Evolutionary conservation across 2,329 filamentous ascomycete genomes (phyloP).

Genomic region (Claviceps paspali): DNA sequence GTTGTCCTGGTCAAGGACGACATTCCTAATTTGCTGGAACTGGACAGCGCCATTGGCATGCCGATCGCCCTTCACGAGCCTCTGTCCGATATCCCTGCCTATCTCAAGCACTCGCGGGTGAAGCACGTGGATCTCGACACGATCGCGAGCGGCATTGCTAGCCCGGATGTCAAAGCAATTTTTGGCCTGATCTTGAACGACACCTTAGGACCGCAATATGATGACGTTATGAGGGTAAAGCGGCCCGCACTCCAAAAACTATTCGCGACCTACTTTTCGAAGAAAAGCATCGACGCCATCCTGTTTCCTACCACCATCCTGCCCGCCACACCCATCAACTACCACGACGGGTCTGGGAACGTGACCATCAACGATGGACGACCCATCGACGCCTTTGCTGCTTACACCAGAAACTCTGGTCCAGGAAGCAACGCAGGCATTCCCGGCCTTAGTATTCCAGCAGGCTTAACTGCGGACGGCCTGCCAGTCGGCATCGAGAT

Average conservation of each 20-base stretch:
- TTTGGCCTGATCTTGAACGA: constrained; percentile 1
- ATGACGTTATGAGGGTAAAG: constrained; percentile 5
- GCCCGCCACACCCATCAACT: constrained; percentile 7
- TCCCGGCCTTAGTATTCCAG: constrained; percentile 8
- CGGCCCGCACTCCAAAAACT: constrained; percentile 8
- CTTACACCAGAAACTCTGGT: constrained; percentile 6
- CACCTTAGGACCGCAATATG: constrained; percentile 1
- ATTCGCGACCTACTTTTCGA: constrained; percentile 6
- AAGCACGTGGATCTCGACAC: constrained; percentile 2
- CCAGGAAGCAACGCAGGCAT: constrained; percentile 9
- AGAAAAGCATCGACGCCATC: constrained; percentile 5
- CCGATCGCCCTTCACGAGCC: constrained; percentile 6
- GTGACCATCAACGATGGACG: constrained; percentile 9
- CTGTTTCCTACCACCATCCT: constrained; percentile 8
- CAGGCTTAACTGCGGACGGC: constrained; percentile 3
- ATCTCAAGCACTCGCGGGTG: constrained; percentile 4
- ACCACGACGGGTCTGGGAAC: constrained; percentile 6
- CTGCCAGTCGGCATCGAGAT: constrained; percentile 9
- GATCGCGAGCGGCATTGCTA: constrained; percentile 5
- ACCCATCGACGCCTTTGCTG: constrained; percentile 5
- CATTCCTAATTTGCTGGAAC: constrained; percentile 6
- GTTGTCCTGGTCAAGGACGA: constrained; percentile 6
- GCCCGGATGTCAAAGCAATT: neutral
- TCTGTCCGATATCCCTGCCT: constrained; percentile 5
- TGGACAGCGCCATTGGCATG: constrained; percentile 4